Percentiles rank a stretch among this genome's conserved stretches.
Evolutionary conservation across 208 protist genomes (phyloP).

Genomic region (Leishmania braziliensis): DNA sequence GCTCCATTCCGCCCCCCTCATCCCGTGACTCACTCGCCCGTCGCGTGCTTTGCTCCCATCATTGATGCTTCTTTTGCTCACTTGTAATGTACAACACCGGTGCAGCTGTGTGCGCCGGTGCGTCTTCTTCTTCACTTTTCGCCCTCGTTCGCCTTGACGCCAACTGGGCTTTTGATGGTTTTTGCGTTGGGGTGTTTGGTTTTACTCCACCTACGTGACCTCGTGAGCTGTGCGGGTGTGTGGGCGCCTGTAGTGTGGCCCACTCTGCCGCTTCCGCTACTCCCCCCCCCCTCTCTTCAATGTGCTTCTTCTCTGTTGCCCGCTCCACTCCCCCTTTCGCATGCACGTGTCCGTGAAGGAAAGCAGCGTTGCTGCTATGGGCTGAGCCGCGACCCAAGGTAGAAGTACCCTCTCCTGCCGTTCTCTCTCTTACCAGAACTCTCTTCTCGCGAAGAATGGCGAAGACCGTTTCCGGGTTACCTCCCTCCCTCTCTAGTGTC

Average conservation of each 20-base stretch:
- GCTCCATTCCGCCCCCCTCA: not conserved
- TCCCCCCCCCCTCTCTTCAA: not conserved
- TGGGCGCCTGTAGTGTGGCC: not conserved
- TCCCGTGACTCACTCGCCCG: not conserved
- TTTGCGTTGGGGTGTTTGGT: conserved; percentile 5
- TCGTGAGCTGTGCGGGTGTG: not conserved
- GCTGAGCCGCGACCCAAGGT: not conserved
- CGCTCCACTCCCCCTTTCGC: not conserved
- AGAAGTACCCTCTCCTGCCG: not conserved
- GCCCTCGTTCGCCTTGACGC: not conserved
- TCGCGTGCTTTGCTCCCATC: not conserved
- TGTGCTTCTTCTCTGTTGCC: not conserved
- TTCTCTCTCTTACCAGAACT: not conserved
- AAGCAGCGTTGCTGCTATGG: not conserved
- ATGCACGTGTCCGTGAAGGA: not conserved
- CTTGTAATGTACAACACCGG: not conserved
- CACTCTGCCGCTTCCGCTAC: not conserved
- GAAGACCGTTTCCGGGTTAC: not conserved
- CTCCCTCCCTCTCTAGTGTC: not conserved
- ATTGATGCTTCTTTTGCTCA: not conserved
- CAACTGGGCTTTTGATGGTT: conserved; percentile 1
- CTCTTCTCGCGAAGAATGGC: not conserved
- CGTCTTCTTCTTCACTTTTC: conserved; percentile 4
- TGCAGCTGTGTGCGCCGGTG: not conserved
- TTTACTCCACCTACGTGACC: not conserved